phyloP scores from a whole-genome alignment of 108 stramenopile species.

The Cyclotella atomus region DNA sequence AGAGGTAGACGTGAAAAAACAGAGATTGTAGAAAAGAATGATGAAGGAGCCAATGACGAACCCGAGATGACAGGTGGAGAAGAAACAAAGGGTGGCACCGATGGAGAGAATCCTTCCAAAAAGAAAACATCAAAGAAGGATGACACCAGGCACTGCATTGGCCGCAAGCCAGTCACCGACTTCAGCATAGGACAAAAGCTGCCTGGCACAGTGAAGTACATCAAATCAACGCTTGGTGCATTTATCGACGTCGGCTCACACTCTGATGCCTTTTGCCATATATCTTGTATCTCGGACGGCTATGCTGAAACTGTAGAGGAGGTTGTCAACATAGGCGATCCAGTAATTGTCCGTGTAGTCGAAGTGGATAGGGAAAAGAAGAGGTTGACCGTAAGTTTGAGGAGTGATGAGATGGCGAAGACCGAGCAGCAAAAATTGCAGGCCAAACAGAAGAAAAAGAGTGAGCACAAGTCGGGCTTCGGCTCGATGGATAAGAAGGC shows the following conservation, averaged over 20 bases:
- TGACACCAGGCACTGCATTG: constrained; percentile 77
- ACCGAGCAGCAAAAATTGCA: constrained; percentile 55
- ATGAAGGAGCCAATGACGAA: constrained; percentile 9
- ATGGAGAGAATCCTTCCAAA: background rate
- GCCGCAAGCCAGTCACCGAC: constrained; percentile 89
- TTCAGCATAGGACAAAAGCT: constrained; percentile 65
- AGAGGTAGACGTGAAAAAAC: constrained; percentile 40
- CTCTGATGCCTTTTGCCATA: constrained; percentile 89
- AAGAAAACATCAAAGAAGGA: constrained; percentile 39
- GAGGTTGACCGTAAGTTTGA: constrained; percentile 73
- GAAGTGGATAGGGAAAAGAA: constrained; percentile 80
- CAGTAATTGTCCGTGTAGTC: constrained; percentile 63
- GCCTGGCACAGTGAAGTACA: constrained; percentile 77
- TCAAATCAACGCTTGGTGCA: constrained; percentile 80
- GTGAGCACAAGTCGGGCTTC: background rate
- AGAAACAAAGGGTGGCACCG: background rate
- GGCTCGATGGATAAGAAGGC: background rate
- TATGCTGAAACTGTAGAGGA: constrained; percentile 67
- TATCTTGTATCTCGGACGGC: constrained; percentile 74
- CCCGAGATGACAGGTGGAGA: background rate
- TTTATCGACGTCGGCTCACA: constrained; percentile 89
- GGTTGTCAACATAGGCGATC: constrained; percentile 67
- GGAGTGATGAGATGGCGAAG: constrained; percentile 60
- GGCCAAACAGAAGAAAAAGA: constrained; percentile 25
- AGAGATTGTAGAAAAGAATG: constrained; percentile 11